phyloP scores from a whole-genome alignment of 139 green algal species.

The Astrephomene gubernaculifera region DNA sequence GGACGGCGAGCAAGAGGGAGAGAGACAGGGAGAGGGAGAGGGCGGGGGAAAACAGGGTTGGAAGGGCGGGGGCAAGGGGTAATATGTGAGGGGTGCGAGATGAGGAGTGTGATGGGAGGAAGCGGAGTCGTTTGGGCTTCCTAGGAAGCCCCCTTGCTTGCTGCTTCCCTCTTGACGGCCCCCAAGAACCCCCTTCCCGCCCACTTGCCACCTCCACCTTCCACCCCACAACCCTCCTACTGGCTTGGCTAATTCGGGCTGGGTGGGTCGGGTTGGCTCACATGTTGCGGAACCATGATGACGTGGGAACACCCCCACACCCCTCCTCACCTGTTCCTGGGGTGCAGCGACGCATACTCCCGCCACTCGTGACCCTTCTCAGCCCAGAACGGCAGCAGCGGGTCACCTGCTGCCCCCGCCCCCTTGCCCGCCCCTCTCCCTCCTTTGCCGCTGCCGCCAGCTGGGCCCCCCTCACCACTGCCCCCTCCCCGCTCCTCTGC shows the following conservation, averaged over 20 bases:
- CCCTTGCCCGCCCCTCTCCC: background rate
- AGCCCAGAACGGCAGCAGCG: slow-evolving; percentile 27
- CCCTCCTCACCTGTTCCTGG: slow-evolving; percentile 5
- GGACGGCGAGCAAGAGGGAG: background rate
- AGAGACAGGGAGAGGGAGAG: background rate
- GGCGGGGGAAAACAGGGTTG: too few species aligned
- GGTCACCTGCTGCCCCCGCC: background rate
- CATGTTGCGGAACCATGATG: background rate
- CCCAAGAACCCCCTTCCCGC: background rate
- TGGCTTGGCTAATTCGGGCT: too few species aligned
- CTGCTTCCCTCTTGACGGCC: too few species aligned
- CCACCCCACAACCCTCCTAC: background rate
- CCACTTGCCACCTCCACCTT: background rate
- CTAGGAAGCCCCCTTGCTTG: too few species aligned
- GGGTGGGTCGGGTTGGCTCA: too few species aligned
- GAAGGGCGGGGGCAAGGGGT: too few species aligned
- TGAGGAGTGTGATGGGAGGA: too few species aligned
- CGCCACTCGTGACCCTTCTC: slow-evolving; percentile 34
- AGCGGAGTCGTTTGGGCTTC: too few species aligned
- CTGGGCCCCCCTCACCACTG: background rate
- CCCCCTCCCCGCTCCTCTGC: background rate
- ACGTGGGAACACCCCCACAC: background rate
- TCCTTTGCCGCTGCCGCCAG: slow-evolving; percentile 3
- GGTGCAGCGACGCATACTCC: slow-evolving; percentile 1
- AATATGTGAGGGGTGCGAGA: too few species aligned